phyloP scores from a whole-genome alignment of 2,329 filamentous ascomycete genomes.

The Metarhizium brunneum region DNA sequence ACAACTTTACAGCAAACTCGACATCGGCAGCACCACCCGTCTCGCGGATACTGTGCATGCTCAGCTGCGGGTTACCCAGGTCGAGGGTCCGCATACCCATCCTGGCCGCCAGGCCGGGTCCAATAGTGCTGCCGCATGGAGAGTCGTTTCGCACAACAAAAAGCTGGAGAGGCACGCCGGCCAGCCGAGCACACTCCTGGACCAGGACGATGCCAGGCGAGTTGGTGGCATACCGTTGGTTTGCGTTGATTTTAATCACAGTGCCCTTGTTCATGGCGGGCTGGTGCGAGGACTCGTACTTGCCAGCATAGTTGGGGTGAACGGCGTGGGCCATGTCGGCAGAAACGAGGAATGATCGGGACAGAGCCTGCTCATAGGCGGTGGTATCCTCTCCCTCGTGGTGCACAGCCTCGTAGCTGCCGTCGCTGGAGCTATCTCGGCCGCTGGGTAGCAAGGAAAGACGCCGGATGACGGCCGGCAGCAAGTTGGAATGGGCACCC shows the following conservation, averaged over 20 bases:
- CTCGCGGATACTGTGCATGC: slow-evolving; percentile 96
- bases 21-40: slow-evolving; percentile 84
- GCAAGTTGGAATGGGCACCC: slow-evolving; percentile 84
- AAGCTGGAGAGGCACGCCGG: slow-evolving; percentile 78
- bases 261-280: slow-evolving; percentile 95
- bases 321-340: slow-evolving; percentile 97
- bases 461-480: slow-evolving; percentile 78
- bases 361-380: slow-evolving; percentile 86
- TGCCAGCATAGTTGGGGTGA: slow-evolving; percentile 86
- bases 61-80: slow-evolving; percentile 85
- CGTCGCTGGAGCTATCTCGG: slow-evolving; percentile 56
- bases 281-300: slow-evolving; percentile 85
- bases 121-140: slow-evolving; percentile 90
- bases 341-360: slow-evolving; percentile 86
- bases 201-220: slow-evolving; percentile 88
- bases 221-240: slow-evolving; percentile 94
- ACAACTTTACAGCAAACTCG: slow-evolving; percentile 74
- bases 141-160: slow-evolving; percentile 97
- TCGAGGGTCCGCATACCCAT: slow-evolving; percentile 85
- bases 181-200: slow-evolving; percentile 70
- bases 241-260: slow-evolving; percentile 97
- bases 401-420: slow-evolving; percentile 45
- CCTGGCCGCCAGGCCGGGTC: slow-evolving; percentile 86
- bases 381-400: slow-evolving; percentile 59
- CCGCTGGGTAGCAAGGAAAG: slow-evolving; percentile 68